A percentile compares a stretch with the other conserved stretches of the same genome.
Evolutionary conservation across 75 land plant species (phyloP).

Genomic region (Pseudotsuga menziesii): DNA sequence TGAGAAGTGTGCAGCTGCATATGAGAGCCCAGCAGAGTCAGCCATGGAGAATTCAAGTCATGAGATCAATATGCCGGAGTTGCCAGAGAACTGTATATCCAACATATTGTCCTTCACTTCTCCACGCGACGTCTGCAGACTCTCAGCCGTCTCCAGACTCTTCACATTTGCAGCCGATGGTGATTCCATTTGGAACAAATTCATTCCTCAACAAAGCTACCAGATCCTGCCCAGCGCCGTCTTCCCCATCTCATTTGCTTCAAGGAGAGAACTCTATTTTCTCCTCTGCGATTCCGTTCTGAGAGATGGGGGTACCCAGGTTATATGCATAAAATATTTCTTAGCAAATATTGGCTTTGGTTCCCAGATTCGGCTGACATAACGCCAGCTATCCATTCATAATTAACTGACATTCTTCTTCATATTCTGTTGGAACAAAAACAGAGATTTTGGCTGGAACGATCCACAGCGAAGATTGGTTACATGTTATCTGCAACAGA

Average conservation of each 20-base stretch:
- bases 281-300: slow-evolving; percentile 28
- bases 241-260: slow-evolving; percentile 17
- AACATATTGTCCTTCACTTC: background rate
- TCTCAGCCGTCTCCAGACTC: background rate
- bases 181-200: slow-evolving; percentile 39
- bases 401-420: too few relatives aligned
- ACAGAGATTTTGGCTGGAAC: background rate
- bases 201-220: slow-evolving; percentile 29
- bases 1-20: too few relatives aligned
- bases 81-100: background rate
- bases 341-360: too few relatives aligned
- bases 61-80: too few relatives aligned
- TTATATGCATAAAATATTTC: background rate
- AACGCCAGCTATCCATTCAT: too few relatives aligned
- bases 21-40: too few relatives aligned
- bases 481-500: background rate
- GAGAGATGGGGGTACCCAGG: slow-evolving; percentile 27
- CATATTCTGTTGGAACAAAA: background rate
- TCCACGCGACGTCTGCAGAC: background rate
- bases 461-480: background rate
- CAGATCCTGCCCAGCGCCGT: slow-evolving; percentile 23
- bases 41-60: too few relatives aligned
- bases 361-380: too few relatives aligned
- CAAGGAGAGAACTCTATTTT: slow-evolving; percentile 39
- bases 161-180: slow-evolving; percentile 2